phyloP scores from a whole-genome alignment of 345 rosid genomes.

The Eucalyptus marginata region DNA sequence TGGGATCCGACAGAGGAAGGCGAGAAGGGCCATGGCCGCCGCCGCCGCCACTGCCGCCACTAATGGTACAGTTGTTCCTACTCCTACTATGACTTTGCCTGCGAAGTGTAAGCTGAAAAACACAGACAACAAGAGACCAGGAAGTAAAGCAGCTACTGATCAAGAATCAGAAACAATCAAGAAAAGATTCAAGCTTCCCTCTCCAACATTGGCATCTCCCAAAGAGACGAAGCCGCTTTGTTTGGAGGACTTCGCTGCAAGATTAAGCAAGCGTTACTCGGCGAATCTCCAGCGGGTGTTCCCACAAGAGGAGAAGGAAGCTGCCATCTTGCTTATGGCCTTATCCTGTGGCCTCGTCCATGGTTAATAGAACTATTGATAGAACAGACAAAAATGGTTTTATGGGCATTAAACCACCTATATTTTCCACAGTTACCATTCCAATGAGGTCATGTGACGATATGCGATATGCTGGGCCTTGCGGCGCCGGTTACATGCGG shows the following conservation, averaged over 20 bases:
- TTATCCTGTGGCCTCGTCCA: slow-evolving; percentile 78
- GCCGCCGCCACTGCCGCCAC: slow-evolving; percentile 50
- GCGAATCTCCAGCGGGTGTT: slow-evolving; percentile 53
- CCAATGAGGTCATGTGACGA: background rate
- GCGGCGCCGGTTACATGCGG: background rate
- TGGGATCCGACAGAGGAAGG: slow-evolving; percentile 90
- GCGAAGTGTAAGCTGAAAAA: slow-evolving; percentile 12
- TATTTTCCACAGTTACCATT: background rate
- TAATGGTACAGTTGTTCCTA: background rate
- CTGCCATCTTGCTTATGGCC: slow-evolving; percentile 92
- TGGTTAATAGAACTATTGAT: background rate
- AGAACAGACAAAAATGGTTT: background rate
- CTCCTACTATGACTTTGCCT: background rate
- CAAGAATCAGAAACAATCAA: background rate
- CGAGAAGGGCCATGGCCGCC: slow-evolving; percentile 43
- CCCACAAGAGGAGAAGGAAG: slow-evolving; percentile 97
- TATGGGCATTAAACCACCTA: background rate
- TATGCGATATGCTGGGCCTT: background rate
- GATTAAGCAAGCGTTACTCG: slow-evolving; percentile 48
- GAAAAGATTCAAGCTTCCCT: slow-evolving; percentile 26
- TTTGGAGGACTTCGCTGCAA: slow-evolving; percentile 60
- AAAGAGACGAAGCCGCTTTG: slow-evolving; percentile 25
- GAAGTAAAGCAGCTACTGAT: background rate
- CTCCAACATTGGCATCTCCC: background rate
- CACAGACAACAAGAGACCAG: slow-evolving; percentile 15